Evolutionary conservation across 495 filamentous ascomycete species (phyloP), one percentile per base, ranked within the genome.

Genomic region (Xylaria longipes): DNA sequence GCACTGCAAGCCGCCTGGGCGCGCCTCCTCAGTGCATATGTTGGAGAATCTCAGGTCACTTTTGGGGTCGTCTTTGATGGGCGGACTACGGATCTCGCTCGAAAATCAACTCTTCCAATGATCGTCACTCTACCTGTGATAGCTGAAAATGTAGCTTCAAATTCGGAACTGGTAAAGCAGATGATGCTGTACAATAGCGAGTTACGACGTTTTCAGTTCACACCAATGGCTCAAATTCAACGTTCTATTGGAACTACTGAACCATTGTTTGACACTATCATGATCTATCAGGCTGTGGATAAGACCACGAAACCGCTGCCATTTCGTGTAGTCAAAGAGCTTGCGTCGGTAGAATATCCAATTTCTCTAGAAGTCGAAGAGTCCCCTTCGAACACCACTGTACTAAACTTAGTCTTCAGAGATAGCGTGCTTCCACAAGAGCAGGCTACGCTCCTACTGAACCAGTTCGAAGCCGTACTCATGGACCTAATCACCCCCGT

Each of bases 1-100:
- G 87, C 87, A 29, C 86, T 90, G 0, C 92, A 95, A 76, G 90
- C 88, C n/a, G 87, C 91, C 37, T 96, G 93, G 93, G 85, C 88
- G 2, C 83, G 88, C 15, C 73, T 97, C 1, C 84, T 96, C 5
- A 86, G 90, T 15, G 86, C 89, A 0, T 95, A 95, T 76, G 88
- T 87, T 39, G 93, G 93, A 7, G 93, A 97, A 62, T 29, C 77
- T 5, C 85, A 83, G 17, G 87, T 93, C 3, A 88, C 86, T 0
- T 94, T 93, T 76, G 94, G 93, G 0, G 85, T 92, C 43, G 92
- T 91, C 70, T 83, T 96, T 11, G 93, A 93, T 3, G 92, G 92
- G 4, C 84, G 92, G 11, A 88, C 86, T 35, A 84, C 87, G 1
- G 80, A 87, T 12, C 81, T 81, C 57, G 87, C 88, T 0, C 82